Evolutionary conservation across 1,284 basidiomycete genomes (phyloP), one percentile per base, ranked within the genome.

Genomic region (Cryptococcus depauperatus): DNA sequence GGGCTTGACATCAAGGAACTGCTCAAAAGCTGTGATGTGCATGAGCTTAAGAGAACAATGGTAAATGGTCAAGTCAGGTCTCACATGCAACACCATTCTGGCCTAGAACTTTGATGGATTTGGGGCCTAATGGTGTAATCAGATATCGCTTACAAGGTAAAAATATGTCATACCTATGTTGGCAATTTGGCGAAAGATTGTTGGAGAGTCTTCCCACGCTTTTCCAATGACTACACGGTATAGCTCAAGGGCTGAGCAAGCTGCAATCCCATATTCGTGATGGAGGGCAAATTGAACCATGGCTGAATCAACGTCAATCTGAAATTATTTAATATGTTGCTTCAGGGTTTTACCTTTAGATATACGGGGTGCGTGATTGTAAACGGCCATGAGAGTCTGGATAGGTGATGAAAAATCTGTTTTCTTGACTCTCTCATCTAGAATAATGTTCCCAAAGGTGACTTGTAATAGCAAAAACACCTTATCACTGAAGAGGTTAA

Each of bases 381-480:
- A 68, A 34, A 71, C 64, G 5, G 51, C 37, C 21, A 60, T 46
- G 6, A 57, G 41, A 8, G 54, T 66, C 30, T 61, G 57, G 3
- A 53, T 28, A 0, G 55, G 50, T 3, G 63, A 57, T 3, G 50
- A 41, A 32, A 53, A 54, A 39, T 59, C 62, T 5, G 54, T 57
- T 32, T 55, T 59, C 27, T 47, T 51, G 46, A 43, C 47, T 23
- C 50, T 54, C 5, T 54, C 46, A 3, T 62, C 61, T n/a, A 64
- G 37, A n/a, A 51, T 46, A 19, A 68, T 50, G 26, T 64, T 60
- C 6, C 52, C 68, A 35, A 66, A 61, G n/a, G 43, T 44, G 10
- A 59, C 51, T 49, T 72, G 70, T 2, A 70, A 46, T 8, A 62
- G 49, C 2, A 71, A 49, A 44, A 66, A 69, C 3, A 71, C 67